Percentiles rank a stretch among this genome's conserved stretches.
Conservation (phyloP, 2,329 filamentous ascomycete genomes). For the Rachicladosporium sp. region DNA sequence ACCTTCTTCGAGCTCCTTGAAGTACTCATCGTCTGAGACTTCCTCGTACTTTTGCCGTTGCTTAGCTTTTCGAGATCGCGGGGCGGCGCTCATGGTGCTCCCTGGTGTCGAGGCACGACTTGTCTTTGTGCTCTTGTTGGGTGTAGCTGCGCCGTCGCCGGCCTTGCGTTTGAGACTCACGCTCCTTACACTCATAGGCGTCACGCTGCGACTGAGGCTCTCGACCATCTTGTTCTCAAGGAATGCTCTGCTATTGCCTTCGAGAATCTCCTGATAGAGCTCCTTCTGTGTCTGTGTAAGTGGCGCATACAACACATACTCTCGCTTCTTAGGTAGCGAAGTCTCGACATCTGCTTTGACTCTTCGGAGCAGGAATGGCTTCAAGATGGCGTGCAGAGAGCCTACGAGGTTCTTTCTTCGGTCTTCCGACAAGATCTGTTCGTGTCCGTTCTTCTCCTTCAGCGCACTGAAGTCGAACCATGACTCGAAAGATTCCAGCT, state of each 20-base stretch:
- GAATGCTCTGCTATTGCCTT: constrained; percentile 38
- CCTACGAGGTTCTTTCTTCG: constrained; percentile 66
- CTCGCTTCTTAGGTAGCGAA: constrained; percentile 85
- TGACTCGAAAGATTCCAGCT: constrained; percentile 81
- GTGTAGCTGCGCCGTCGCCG: constrained; percentile 29
- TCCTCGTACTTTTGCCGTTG: constrained; percentile 51
- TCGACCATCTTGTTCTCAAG: constrained; percentile 69
- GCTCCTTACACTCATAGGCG: constrained; percentile 33
- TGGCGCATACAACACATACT: constrained; percentile 90
- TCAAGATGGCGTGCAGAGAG: constrained; percentile 84
- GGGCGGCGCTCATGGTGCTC: constrained; percentile 35
- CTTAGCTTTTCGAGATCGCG: constrained; percentile 40
- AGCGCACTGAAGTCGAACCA: constrained; percentile 97
- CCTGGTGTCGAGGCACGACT: constrained; percentile 64
- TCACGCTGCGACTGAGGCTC: constrained; percentile 44
- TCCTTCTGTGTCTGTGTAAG: constrained; percentile 85
- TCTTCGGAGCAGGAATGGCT: constrained; percentile 75
- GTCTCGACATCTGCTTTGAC: constrained; percentile 90
- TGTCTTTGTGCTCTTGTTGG: constrained; percentile 61
- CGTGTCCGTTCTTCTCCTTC: constrained; percentile 66
- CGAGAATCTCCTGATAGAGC: constrained; percentile 65
- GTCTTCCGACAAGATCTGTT: constrained; percentile 67
- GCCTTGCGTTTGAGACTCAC: constrained; percentile 48
- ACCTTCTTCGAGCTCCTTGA: constrained; percentile 60
- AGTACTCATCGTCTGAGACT: constrained; percentile 74